Base-by-base conservation (phyloP, 768 basidiomycete species). In the Russula griseocarnosa region DNA sequence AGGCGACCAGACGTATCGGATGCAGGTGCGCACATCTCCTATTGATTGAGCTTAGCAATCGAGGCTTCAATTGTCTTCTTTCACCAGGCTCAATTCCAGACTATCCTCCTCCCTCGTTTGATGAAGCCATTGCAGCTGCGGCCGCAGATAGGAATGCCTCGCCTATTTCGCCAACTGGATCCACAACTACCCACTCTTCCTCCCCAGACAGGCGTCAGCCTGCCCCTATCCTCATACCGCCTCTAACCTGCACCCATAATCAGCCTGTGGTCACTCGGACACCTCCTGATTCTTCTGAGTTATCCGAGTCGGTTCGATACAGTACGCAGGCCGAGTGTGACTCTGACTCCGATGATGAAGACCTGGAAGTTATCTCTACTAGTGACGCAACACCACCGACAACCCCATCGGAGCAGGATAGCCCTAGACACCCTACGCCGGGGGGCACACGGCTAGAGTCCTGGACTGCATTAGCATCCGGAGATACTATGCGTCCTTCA, bases 31-130 rank as follows among this genome's bases (percentile, higher is more conserved):
- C 60, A 40, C 55, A 40, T 53, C 55, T 55, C 46, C 26, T 42
- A 11, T 56, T 50, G n/a, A 11, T 51, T 52, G 47, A 26, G 52
- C 42, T 55, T 59, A 47, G 30, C 32, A 40, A 51, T 42, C 28
- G 54, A 67, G 59, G 59, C 40, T 9, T 14, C 30, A 34, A 38
- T 47, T 40, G 47, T 60, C 26, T 20, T 34, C 50, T 60, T 67
- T 38, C 71, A n/a, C n/a, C 70, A 70, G 67, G 46, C 32, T 52
- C 66, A 32, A 75, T 78, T 53, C 82, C 85, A 30, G 82, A 88
- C 70, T 87, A 87, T 70, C 87, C 86, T 8, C 90, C 90, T 14
- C 89, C 90, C 30, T 83, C 87, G 14, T 88, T 90, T 68, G 83
- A 84, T 65, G 89, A 91, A 73, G 86, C 86, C n/a, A 69, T 76